Evolutionary conservation across 2,329 filamentous ascomycete genomes (phyloP).

Genomic region (Aotearoamyces nothofagi): DNA sequence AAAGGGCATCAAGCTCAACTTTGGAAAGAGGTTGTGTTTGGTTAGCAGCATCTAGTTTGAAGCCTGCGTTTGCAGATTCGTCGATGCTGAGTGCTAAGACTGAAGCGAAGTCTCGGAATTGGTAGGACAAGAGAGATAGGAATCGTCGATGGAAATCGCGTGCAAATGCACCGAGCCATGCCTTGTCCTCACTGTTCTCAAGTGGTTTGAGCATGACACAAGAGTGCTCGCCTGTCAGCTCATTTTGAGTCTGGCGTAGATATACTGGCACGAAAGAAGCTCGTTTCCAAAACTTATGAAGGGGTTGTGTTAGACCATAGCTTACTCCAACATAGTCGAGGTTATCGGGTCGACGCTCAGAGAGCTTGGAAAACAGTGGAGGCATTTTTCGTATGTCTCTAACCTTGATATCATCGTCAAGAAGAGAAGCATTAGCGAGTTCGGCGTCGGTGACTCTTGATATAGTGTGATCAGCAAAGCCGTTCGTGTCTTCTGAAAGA

Average conservation of each 20-base stretch:
- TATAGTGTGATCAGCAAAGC: slow-evolving; percentile 41
- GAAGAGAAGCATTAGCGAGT: slow-evolving; percentile 57
- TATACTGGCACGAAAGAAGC: slow-evolving; percentile 80
- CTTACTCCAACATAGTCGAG: slow-evolving; percentile 94
- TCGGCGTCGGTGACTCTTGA: slow-evolving; percentile 71
- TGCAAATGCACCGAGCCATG: slow-evolving; percentile 83
- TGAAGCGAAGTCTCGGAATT: slow-evolving; percentile 73
- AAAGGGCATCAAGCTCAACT: slow-evolving; percentile 55
- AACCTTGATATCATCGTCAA: slow-evolving; percentile 79
- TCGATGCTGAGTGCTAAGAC: slow-evolving; percentile 74
- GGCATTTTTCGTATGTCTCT: slow-evolving; percentile 86
- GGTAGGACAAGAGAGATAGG: slow-evolving; percentile 75
- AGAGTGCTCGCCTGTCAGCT: slow-evolving; percentile 92
- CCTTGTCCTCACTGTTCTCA: slow-evolving; percentile 47
- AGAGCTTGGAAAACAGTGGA: slow-evolving; percentile 77
- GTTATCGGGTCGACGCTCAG: slow-evolving; percentile 62
- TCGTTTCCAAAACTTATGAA: slow-evolving; percentile 97
- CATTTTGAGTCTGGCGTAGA: slow-evolving; percentile 86
- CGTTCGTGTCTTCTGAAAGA: slow-evolving; percentile 55
- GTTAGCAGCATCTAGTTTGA: slow-evolving; percentile 46
- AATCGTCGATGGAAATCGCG: slow-evolving; percentile 94
- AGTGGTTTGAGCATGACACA: slow-evolving; percentile 92
- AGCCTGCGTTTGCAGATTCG: slow-evolving; percentile 64
- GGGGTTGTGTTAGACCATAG: slow-evolving; percentile 72
- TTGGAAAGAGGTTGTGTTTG: slow-evolving; percentile 48